Percentiles rank a stretch among this genome's conserved stretches.
Conservation (phyloP, 352 stramenopile species). For the Globisporangium emineosum region DNA sequence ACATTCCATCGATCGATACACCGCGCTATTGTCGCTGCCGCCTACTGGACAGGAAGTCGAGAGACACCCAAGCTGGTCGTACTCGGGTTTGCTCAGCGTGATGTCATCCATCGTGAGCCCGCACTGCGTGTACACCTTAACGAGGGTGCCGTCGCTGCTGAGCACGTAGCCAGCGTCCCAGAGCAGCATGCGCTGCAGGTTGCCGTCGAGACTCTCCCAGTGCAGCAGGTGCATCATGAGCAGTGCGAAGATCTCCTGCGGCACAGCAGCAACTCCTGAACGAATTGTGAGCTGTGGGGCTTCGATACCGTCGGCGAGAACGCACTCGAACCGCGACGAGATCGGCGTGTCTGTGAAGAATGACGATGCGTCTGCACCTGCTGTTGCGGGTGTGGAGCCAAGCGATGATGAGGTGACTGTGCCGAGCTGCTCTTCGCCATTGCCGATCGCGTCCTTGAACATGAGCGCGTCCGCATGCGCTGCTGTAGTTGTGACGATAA, state of each 20-base stretch:
- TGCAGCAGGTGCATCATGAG: conserved; percentile 30
- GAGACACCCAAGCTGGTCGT: conserved; percentile 31
- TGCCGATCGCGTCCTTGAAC: background rate
- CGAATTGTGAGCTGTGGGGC: conserved; percentile 18
- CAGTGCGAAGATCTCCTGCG: conserved; percentile 12
- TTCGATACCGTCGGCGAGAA: conserved; percentile 28
- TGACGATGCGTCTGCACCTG: background rate
- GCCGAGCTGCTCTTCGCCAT: background rate
- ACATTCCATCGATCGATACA: conserved; percentile 26
- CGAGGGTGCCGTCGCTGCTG: conserved; percentile 14
- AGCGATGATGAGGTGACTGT: background rate
- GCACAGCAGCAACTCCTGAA: background rate
- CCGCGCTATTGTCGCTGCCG: background rate
- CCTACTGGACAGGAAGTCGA: background rate
- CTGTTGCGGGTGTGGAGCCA: background rate
- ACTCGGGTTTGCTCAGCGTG: conserved; percentile 26
- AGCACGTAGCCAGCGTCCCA: conserved; percentile 48
- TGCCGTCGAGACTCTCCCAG: conserved; percentile 40
- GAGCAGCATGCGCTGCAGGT: conserved; percentile 51
- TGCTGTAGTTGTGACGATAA: background rate
- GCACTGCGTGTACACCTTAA: conserved; percentile 30
- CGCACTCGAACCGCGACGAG: conserved; percentile 27
- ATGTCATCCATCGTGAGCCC: conserved; percentile 46
- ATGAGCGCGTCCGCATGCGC: background rate
- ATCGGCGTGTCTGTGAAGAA: conserved; percentile 20